Evolutionary conservation across 192 early-diverging fungal species (phyloP), one percentile per base, ranked within the genome.

Genomic region (Phlyctochytrium arcticum): DNA sequence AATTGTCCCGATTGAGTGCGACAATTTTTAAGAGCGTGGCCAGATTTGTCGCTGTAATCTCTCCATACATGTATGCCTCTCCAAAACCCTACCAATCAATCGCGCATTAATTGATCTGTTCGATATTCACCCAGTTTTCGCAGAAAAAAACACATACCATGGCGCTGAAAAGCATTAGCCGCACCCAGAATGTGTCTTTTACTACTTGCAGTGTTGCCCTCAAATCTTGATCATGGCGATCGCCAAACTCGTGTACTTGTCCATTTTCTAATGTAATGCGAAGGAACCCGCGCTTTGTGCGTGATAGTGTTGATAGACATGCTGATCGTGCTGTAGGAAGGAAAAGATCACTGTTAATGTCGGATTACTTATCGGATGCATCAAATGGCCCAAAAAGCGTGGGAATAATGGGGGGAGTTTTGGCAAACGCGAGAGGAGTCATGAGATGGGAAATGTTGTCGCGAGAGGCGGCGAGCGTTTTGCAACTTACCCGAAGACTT

Each of bases 31-130:
- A 62, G 48, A 90, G 74, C 15, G 56, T 73, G 3, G 80, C 74
- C 7, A 90, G 71, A 49, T 80, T 70, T 62, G 75, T 80, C 19
- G 80, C 75, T 3, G 75, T 56, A 23, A 90, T 74, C 26, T 90
- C 86, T 6, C 75, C 80, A 26, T 76, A 65, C 84, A 90, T 90
- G 75, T 85, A 90, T 5, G 83, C 83, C 60, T 90, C 88, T 17
- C 83, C 85, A 65, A 88, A 85, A 3, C 88, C 87, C 76, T 87
- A 48, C 23, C 27, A 50, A 6, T n/a, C n/a, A n/a, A n/a, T n/a
- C n/a, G n/a, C n/a, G n/a, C n/a, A n/a, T n/a, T n/a, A n/a, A n/a
- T n/a, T n/a, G n/a, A n/a, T n/a, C n/a, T n/a, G n/a, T n/a, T n/a
- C n/a, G n/a, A n/a, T n/a, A n/a, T n/a, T n/a, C n/a, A n/a, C n/a